Percentiles rank a stretch among this genome's conserved stretches.
These are phyloP conservation scores for Malassezia globosa DNA, from an alignment of 1,284 basidiomycete species.

Conservation along the genomic window DNA sequence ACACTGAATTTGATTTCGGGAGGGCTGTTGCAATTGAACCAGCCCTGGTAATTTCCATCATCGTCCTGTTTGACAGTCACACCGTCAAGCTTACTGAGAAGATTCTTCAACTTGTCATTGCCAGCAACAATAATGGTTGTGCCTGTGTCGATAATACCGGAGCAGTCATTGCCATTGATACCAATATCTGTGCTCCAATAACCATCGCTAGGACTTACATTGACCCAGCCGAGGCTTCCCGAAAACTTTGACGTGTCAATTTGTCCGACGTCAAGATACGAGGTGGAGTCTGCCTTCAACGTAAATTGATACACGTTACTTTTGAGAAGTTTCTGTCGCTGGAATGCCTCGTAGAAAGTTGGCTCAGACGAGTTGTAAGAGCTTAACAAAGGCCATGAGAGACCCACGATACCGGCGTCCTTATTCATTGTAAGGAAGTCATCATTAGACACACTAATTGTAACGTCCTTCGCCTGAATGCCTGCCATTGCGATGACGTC, in stretches of 20 bases:
- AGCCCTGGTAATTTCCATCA: constrained; percentile 42
- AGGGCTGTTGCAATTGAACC: constrained; percentile 38
- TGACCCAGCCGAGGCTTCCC: constrained; percentile 48
- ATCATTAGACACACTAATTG: constrained; percentile 45
- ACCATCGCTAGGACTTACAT: constrained; percentile 34
- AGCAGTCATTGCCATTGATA: constrained; percentile 34
- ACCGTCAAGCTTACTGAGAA: constrained; percentile 52
- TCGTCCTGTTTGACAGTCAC: constrained; percentile 45
- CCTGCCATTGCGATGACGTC: constrained; percentile 51
- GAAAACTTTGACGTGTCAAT: constrained; percentile 28
- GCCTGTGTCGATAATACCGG: constrained; percentile 54
- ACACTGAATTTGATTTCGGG: constrained; percentile 45
- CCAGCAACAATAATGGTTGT: constrained; percentile 50
- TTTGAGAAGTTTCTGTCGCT: constrained; percentile 19
- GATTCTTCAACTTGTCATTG: constrained; percentile 39
- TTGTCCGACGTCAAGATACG: constrained; percentile 55
- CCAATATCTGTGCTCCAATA: constrained; percentile 42
- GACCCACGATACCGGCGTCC: constrained; percentile 60
- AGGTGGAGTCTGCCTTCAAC: constrained; percentile 49
- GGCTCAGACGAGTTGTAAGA: no score
- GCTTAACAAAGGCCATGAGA: constrained; percentile 13
- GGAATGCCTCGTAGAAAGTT: constrained; percentile 32
- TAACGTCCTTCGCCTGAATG: constrained; percentile 39
- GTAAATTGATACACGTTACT: constrained; percentile 51
- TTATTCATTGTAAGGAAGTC: constrained; percentile 38